These are phyloP conservation scores for Flaveria robusta DNA, from an alignment of 129 eudicot genomes.

Conservation along the genomic window DNA sequence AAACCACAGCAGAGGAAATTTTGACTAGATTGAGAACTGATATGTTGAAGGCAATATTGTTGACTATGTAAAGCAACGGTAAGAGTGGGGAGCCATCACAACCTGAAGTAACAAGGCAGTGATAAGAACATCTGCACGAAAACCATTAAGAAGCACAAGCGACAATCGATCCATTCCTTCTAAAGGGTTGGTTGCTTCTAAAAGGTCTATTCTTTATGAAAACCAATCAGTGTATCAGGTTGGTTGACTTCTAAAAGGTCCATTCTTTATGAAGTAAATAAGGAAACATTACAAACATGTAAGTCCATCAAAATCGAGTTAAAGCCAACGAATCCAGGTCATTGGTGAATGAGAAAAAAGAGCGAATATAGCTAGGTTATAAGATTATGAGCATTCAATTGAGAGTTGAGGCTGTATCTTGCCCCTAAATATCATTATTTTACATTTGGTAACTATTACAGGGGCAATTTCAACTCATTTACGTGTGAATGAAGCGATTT, in stretches of 20 bases:
- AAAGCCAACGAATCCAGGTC: not conserved
- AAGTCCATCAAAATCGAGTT: not conserved
- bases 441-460: not conserved
- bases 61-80: slow-evolving; percentile 70
- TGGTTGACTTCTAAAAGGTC: not conserved
- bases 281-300: not conserved
- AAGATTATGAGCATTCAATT: not conserved
- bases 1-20: slow-evolving; percentile 76
- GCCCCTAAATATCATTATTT: not conserved
- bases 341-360: not conserved
- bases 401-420: not conserved
- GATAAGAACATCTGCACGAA: slow-evolving; percentile 15
- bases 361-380: not conserved
- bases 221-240: too few relatives aligned
- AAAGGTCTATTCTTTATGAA: not conserved
- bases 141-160: not conserved
- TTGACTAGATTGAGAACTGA: slow-evolving; percentile 72
- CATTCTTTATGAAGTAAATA: not conserved
- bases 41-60: slow-evolving; percentile 83
- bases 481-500: not conserved
- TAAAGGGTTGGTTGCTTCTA: not conserved
- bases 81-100: slow-evolving; percentile 88
- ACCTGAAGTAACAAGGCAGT: slow-evolving; percentile 45
- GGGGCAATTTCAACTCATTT: not conserved
- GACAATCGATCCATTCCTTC: not conserved